Conservation (phyloP, 1,284 basidiomycete genomes). For the Moesziomyces antarcticus region DNA sequence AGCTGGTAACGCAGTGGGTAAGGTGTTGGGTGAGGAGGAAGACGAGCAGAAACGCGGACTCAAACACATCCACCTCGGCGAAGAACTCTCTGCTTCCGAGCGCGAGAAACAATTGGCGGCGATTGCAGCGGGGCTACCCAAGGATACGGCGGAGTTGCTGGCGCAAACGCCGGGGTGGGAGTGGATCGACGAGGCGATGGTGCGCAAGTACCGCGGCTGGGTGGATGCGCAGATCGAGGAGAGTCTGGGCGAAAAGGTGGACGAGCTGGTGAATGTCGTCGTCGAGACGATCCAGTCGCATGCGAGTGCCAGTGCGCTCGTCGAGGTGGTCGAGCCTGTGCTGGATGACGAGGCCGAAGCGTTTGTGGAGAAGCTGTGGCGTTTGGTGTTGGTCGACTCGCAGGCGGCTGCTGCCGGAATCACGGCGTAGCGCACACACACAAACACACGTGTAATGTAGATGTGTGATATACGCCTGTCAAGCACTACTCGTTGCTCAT, state of each 20-base stretch:
- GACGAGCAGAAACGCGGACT: conserved; percentile 53
- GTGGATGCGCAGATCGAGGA: conserved; percentile 56
- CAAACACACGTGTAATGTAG: too few relatives aligned
- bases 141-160: conserved; percentile 23
- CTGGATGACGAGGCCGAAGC: conserved; percentile 60
- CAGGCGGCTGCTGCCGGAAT: conserved; percentile 22
- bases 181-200: conserved; percentile 48
- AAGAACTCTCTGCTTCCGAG: conserved; percentile 15
- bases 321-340: conserved; percentile 58
- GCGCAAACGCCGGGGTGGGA: conserved; percentile 51
- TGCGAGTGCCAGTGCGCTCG: conserved; percentile 30
- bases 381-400: conserved; percentile 53
- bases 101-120: background rate
- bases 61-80: conserved; percentile 50
- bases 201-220: conserved; percentile 40
- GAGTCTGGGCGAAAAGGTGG: conserved; percentile 59
- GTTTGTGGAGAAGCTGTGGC: conserved; percentile 59
- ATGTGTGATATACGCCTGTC: too few relatives aligned
- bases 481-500: too few relatives aligned
- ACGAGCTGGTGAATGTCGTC: conserved; percentile 55
- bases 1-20: conserved; percentile 2
- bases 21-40: conserved; percentile 53
- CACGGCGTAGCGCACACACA: too few relatives aligned
- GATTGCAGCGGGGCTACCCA: conserved; percentile 27
- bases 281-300: conserved; percentile 47